A percentile compares a stretch with the other conserved stretches of the same genome.
Evolutionary conservation across 257 asterid species (phyloP).

Genomic region (Ophiorrhiza pumila): DNA sequence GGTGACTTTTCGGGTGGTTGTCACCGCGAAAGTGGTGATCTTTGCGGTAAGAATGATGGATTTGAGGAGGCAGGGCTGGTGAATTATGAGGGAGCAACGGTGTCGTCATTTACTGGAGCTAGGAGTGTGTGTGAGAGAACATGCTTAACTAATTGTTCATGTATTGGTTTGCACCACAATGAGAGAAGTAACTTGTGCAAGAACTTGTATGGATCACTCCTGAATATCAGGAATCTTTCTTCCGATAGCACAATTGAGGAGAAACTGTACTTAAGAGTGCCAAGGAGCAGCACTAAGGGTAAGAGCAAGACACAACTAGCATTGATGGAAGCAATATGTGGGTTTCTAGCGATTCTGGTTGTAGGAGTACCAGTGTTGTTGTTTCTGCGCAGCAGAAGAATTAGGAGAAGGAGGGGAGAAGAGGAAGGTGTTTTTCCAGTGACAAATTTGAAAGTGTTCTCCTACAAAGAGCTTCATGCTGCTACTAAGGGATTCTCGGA

Average conservation of each 20-base stretch:
- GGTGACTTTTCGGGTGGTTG: slow-evolving; percentile 71
- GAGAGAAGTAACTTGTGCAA: slow-evolving; percentile 42
- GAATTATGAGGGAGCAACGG: slow-evolving; percentile 39
- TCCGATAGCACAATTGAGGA: slow-evolving; percentile 45
- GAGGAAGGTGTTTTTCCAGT: slow-evolving; percentile 51
- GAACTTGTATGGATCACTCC: slow-evolving; percentile 53
- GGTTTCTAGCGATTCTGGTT: slow-evolving; percentile 38
- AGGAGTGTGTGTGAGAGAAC: slow-evolving; percentile 47
- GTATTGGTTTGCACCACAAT: slow-evolving; percentile 57
- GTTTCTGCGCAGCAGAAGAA: slow-evolving; percentile 37
- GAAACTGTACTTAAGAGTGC: slow-evolving; percentile 49
- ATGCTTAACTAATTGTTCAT: slow-evolving; percentile 65
- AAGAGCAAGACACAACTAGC: slow-evolving; percentile 27
- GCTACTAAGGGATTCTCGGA: slow-evolving; percentile 71
- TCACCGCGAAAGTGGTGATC: slow-evolving; percentile 29
- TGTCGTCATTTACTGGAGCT: slow-evolving; percentile 40
- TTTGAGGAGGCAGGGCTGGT: slow-evolving; percentile 64
- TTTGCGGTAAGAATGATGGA: slow-evolving; percentile 42
- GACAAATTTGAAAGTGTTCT: slow-evolving; percentile 54
- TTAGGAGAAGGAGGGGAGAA: slow-evolving; percentile 32
- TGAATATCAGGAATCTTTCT: slow-evolving; percentile 48
- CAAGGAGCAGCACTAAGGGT: slow-evolving; percentile 22
- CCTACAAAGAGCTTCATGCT: slow-evolving; percentile 65
- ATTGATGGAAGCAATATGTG: slow-evolving; percentile 45
- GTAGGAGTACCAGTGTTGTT: slow-evolving; percentile 38